phyloP scores from a whole-genome alignment of 2,329 filamentous ascomycete species.

The Scopulariopsis brevicaulis region DNA sequence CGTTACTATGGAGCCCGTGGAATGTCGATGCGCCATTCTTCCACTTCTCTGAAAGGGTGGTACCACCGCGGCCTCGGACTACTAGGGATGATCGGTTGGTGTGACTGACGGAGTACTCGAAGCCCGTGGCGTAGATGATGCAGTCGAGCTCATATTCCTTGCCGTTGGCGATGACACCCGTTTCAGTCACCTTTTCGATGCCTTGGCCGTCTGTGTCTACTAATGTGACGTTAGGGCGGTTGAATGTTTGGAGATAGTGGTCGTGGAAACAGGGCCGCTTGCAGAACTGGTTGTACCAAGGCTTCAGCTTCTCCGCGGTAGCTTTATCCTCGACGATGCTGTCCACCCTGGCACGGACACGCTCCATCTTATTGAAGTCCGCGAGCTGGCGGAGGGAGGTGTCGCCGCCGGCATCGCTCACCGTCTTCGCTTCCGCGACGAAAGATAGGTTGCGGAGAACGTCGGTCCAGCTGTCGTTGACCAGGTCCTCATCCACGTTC shows the following conservation, averaged over 20 bases:
- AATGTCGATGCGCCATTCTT: background rate
- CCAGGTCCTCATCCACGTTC: conserved; percentile 23
- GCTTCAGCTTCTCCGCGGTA: conserved; percentile 40
- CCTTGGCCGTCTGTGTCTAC: conserved; percentile 47
- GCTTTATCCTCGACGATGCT: conserved; percentile 36
- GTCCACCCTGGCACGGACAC: conserved; percentile 33
- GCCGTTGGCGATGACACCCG: conserved; percentile 32
- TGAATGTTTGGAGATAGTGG: conserved; percentile 47
- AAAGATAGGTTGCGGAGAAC: no score
- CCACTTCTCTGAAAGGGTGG: conserved; percentile 29
- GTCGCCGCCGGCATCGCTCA: no score
- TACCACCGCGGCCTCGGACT: conserved; percentile 31
- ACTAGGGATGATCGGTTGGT: conserved; percentile 29
- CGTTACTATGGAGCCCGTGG: background rate
- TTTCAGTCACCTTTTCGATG: conserved; percentile 28
- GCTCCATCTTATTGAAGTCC: conserved; percentile 13
- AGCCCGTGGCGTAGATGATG: conserved; percentile 44
- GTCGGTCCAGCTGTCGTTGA: conserved; percentile 36
- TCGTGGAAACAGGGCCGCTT: conserved; percentile 54
- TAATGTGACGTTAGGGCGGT: conserved; percentile 43
- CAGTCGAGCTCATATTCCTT: conserved; percentile 35
- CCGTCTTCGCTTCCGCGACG: no score
- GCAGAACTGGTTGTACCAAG: conserved; percentile 52
- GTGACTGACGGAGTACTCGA: conserved; percentile 28
- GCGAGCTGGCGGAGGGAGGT: no score